These are phyloP conservation scores for Solanum hybrid DNA, from an alignment of 305 asterid genomes.

Conservation along the genomic window DNA sequence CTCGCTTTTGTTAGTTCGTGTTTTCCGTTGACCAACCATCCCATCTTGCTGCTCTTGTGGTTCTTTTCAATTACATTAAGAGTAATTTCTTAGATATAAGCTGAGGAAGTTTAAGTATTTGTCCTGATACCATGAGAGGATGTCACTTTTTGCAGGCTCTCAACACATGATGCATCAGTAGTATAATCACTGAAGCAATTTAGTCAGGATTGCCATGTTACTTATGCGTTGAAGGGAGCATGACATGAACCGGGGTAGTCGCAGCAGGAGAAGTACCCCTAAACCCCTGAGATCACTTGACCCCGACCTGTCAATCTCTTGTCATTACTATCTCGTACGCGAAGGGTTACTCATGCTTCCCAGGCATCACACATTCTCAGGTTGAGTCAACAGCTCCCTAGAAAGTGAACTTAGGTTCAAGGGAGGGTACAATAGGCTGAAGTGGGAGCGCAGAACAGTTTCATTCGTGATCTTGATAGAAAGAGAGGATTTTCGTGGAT, in stretches of 20 bases:
- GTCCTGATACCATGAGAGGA: slow-evolving; percentile 18
- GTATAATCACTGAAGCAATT: slow-evolving; percentile 34
- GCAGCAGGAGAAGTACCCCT: not conserved
- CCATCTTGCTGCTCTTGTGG: slow-evolving; percentile 28
- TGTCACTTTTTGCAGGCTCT: slow-evolving; percentile 22
- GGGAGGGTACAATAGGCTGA: slow-evolving; percentile 33
- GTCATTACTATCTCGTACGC: not conserved
- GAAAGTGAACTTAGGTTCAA: slow-evolving; percentile 8
- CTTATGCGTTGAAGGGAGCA: slow-evolving; percentile 35
- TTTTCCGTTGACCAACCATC: slow-evolving; percentile 42
- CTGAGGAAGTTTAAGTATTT: slow-evolving; percentile 37
- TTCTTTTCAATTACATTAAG: slow-evolving; percentile 15
- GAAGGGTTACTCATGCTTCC: not conserved
- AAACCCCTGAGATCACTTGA: not conserved
- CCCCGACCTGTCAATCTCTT: not conserved
- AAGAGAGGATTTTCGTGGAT: slow-evolving; percentile 6
- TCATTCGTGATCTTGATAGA: slow-evolving; percentile 27
- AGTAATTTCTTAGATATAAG: slow-evolving; percentile 35
- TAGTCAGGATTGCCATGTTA: slow-evolving; percentile 16
- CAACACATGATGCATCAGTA: slow-evolving; percentile 19
- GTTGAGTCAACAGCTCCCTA: not conserved
- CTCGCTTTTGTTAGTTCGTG: slow-evolving; percentile 3
- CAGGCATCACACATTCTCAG: not conserved
- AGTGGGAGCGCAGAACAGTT: slow-evolving; percentile 25
- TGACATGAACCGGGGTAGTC: slow-evolving; percentile 15